Evolutionary conservation across 768 basidiomycete genomes (phyloP), one percentile per base, ranked within the genome.

Genomic region (Hirschioporus abietinus): DNA sequence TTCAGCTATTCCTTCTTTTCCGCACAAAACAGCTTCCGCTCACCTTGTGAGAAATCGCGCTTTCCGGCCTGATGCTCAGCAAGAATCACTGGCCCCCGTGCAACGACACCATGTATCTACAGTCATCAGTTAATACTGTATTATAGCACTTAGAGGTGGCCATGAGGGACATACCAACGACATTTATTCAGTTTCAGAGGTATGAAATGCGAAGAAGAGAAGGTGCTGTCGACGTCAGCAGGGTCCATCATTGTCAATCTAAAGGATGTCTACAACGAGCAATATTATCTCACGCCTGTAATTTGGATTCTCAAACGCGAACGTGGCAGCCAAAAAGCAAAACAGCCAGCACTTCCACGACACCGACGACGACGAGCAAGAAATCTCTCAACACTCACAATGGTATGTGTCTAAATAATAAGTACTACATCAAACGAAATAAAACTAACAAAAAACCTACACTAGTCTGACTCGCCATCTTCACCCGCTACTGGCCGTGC

Each of bases 11-110:
- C 5, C 30, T 30, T 52, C 12, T 5, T 10, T 52, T 52, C 42
- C 42, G 20, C 42, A 34, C 10, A 1, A 64, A 64, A 36, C 27
- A 25, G 26, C 30, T 61, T 25, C 30, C 20, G 71, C 81, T 57
- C 71, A 89, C 95, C 95, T 84, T 93, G 90, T 60, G 93, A 93
- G 81, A 96, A 95, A 77, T 96, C 89, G 64, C 90, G 87, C 68
- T 89, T 83, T 60, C 90, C 92, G 9, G 85, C 85, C 71, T 90
- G 87, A 75, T 94, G 89, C 73, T 96, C 94, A 20, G 92, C 94
- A n/a, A 97, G 83, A 69, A 98, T 89, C 20, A 84, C 87, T 10
- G 88, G 70, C 0, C 88, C 93, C 73, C 86, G 83, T 52, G 95
- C 89, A 6, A 97, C 89, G 60, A 95, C 82, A 52, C 92, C 91